These are phyloP conservation scores for Lasiodiplodia sp. DNA, from an alignment of 2,329 filamentous ascomycete species.

Conservation along the genomic window DNA sequence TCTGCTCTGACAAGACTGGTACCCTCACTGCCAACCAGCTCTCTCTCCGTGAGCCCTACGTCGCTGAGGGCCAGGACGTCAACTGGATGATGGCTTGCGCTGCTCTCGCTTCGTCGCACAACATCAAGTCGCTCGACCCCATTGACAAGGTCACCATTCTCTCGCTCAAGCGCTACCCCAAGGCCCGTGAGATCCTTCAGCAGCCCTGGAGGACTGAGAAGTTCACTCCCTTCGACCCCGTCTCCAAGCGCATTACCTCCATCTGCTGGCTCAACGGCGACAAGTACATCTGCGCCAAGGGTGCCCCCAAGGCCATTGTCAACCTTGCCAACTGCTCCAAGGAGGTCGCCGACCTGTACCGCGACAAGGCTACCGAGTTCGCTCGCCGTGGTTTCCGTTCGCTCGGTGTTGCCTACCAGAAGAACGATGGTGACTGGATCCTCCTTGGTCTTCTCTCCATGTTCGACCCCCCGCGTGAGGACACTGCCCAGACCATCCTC, in stretches of 20 bases:
- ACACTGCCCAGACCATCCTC: conserved; percentile 79
- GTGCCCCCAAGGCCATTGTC: conserved; percentile 78
- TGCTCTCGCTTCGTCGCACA: conserved; percentile 78
- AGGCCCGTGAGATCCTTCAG: conserved; percentile 76
- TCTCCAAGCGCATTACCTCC: conserved; percentile 80
- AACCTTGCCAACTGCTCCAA: conserved; percentile 72
- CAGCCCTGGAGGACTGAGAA: conserved; percentile 80
- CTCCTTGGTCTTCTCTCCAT: conserved; percentile 79
- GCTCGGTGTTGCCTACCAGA: conserved; percentile 79
- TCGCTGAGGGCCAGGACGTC: conserved; percentile 77
- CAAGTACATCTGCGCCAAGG: conserved; percentile 77
- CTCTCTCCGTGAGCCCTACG: conserved; percentile 78
- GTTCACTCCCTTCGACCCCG: conserved; percentile 79
- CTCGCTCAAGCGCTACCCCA: conserved; percentile 78
- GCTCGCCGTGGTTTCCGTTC: conserved; percentile 82
- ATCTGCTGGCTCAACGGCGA: conserved; percentile 73
- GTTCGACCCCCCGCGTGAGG: conserved; percentile 81
- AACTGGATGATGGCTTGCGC: conserved; percentile 88
- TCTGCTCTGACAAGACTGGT: conserved; percentile 84
- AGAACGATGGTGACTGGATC: conserved; percentile 76
- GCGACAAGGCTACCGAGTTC: conserved; percentile 76
- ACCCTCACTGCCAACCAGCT: conserved; percentile 79
- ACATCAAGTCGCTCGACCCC: conserved; percentile 78
- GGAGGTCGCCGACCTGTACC: conserved; percentile 71
- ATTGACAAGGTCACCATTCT: conserved; percentile 83